Percentiles rank a stretch among this genome's conserved stretches.
Evolutionary conservation across 192 early-diverging fungal species (phyloP).

Genomic region (Backusella westeae): DNA sequence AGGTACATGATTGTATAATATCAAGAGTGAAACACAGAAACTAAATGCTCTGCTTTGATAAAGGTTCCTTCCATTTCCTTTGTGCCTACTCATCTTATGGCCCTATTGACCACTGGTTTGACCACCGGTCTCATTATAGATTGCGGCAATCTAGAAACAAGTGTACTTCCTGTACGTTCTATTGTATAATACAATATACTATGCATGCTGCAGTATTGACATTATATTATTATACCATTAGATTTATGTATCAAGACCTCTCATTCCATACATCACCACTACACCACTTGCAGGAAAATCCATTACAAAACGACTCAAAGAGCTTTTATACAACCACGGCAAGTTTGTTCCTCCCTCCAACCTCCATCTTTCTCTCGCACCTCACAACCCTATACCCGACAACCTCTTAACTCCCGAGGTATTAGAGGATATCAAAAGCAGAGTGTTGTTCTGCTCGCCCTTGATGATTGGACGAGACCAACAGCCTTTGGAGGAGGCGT

Average conservation of each 20-base stretch:
- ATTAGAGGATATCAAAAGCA: slow-evolving; percentile 67
- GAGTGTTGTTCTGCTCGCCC: slow-evolving; percentile 58
- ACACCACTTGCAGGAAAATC: slow-evolving; percentile 66
- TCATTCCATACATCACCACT: slow-evolving; percentile 61
- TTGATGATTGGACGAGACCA: slow-evolving; percentile 31
- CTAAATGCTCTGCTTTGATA: neutral
- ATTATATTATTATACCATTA: slow-evolving; percentile 13
- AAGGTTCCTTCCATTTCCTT: slow-evolving; percentile 79
- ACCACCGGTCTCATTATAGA: slow-evolving; percentile 85
- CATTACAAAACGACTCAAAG: slow-evolving; percentile 54
- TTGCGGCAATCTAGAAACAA: slow-evolving; percentile 75
- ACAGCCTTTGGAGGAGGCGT: slow-evolving; percentile 41
- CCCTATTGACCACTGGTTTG: slow-evolving; percentile 73
- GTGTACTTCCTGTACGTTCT: slow-evolving; percentile 72
- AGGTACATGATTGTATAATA: slow-evolving; percentile 40
- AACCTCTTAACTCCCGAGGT: slow-evolving; percentile 48
- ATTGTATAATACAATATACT: too few relatives aligned
- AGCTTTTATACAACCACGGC: slow-evolving; percentile 60
- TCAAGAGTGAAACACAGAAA: neutral
- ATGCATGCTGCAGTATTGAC: too few relatives aligned
- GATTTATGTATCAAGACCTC: slow-evolving; percentile 67
- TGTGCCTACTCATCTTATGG: slow-evolving; percentile 65
- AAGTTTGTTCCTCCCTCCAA: slow-evolving; percentile 44
- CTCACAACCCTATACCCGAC: slow-evolving; percentile 40
- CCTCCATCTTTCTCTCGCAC: slow-evolving; percentile 35